These are phyloP conservation scores for Chloranthus sessilifolius DNA, from an alignment of 164 flowering plant species.

Conservation along the genomic window DNA sequence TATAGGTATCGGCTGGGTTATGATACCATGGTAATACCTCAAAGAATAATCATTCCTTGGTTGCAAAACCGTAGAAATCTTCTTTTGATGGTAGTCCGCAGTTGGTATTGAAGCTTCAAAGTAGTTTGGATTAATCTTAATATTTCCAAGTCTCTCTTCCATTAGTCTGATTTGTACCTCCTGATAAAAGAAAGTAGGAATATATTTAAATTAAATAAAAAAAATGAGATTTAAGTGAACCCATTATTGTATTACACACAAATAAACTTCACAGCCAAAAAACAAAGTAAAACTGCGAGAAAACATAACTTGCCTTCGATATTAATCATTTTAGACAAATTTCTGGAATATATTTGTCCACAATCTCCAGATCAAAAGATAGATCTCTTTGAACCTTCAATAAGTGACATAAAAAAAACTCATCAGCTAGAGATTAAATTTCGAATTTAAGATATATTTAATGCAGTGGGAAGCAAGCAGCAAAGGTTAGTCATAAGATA, in stretches of 20 bases:
- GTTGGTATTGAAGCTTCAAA: conserved; percentile 50
- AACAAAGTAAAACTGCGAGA: too few relatives aligned
- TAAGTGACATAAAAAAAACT: too few relatives aligned
- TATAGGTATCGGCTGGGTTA: not conserved
- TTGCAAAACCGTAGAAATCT: conserved; percentile 21
- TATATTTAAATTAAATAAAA: too few relatives aligned
- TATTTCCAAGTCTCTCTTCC: conserved; percentile 60
- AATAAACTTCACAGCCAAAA: not conserved
- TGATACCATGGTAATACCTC: conserved; percentile 25
- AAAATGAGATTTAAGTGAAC: too few relatives aligned
- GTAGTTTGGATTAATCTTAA: conserved; percentile 57
- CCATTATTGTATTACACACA: not conserved
- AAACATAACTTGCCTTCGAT: not conserved
- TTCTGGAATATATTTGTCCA: too few relatives aligned
- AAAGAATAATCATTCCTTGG: conserved; percentile 23
- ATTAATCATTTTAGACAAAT: not conserved
- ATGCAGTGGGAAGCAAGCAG: too few relatives aligned
- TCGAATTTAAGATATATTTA: too few relatives aligned
- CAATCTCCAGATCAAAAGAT: too few relatives aligned
- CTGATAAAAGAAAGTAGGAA: not conserved
- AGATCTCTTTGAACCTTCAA: too few relatives aligned
- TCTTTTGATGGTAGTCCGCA: conserved; percentile 18
- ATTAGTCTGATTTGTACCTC: conserved; percentile 32
- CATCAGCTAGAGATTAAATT: too few relatives aligned
- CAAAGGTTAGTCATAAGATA: too few relatives aligned